Evolutionary conservation across 805 yeast species (phyloP).

Genomic region (Candida easanensis): DNA sequence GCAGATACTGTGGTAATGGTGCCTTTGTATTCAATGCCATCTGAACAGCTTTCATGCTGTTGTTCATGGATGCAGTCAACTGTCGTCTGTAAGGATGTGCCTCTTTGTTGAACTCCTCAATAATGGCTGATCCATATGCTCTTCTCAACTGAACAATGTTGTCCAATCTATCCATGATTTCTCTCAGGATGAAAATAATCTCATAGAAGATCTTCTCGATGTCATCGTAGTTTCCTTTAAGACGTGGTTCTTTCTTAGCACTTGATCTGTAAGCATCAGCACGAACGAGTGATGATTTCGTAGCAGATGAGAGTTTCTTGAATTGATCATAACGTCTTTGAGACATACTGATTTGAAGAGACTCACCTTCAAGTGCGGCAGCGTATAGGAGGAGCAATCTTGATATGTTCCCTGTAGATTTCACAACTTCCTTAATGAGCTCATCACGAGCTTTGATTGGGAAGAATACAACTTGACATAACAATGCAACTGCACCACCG

Average conservation of each 20-base stretch:
- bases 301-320: constrained; percentile 32
- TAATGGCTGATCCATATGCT: constrained; percentile 43
- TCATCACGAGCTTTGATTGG: constrained; percentile 48
- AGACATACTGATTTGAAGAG: constrained; percentile 25
- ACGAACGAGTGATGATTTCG: constrained; percentile 36
- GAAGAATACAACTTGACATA: constrained; percentile 43
- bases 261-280: constrained; percentile 40
- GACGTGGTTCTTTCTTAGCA: constrained; percentile 45
- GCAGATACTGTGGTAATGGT: constrained; percentile 49
- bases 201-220: constrained; percentile 40
- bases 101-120: constrained; percentile 40
- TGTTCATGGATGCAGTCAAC: constrained; percentile 38
- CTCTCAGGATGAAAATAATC: constrained; percentile 42
- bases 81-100: constrained; percentile 45
- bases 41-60: constrained; percentile 40
- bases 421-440: constrained; percentile 39
- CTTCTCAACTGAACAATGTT: constrained; percentile 41
- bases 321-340: constrained; percentile 32
- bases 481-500: constrained; percentile 46
- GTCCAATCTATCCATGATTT: constrained; percentile 46
- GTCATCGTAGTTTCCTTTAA: constrained; percentile 43
- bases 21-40: constrained; percentile 41
- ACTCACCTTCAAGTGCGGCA: constrained; percentile 36
- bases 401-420: constrained; percentile 38
- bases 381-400: constrained; percentile 38